Evolutionary conservation across 2,329 filamentous ascomycete species (phyloP), one percentile per base, ranked within the genome.

Genomic region (Ascochyta koolunga): DNA sequence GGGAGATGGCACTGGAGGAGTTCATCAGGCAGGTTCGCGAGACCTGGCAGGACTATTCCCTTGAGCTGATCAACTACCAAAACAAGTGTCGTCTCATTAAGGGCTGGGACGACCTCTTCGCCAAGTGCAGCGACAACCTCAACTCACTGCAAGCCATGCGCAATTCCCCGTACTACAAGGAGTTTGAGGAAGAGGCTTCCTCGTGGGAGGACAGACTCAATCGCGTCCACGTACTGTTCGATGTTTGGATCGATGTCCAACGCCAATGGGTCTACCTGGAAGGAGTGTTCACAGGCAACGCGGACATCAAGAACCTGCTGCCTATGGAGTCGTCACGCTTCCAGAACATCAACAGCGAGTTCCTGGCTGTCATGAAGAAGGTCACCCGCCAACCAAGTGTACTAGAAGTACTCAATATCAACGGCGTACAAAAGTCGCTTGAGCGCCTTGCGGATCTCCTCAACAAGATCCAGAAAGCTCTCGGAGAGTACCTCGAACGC

Each of bases 201-300:
- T 86, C 89, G 1, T 99, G 95, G 95, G 96, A 99, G 77, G 96
- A 99, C 77, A 96, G 96, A 74, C 83, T 99, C 22, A 99, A 98
- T 74, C 87, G 95, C 39, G 92, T 99, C 2, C 95, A 99, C 72
- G 91, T 99, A 15, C 83, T 99, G 9, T 99, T 99, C 69, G 95
- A 99, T 74, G 93, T 99, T 15, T 99, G 96, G 96, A 99, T 99
- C 66, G 96, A 99, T 77, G 96, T 99, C n/a, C 95, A 99, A 76
- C 89, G 96, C 58, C 95, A 99, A 78, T 99, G 95, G 95, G 95
- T 99, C 7, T 99, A 99, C 74, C 85, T 99, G 5, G 96, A 99
- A 77, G 95, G 95, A 62, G 95, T 99, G 29, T 99, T 99, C 73
- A 97, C 93, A 1, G 95, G 95, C 54, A 99, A 99, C 71, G 93